Conservation (phyloP, 768 basidiomycete species). For the Obba rivulosa region DNA sequence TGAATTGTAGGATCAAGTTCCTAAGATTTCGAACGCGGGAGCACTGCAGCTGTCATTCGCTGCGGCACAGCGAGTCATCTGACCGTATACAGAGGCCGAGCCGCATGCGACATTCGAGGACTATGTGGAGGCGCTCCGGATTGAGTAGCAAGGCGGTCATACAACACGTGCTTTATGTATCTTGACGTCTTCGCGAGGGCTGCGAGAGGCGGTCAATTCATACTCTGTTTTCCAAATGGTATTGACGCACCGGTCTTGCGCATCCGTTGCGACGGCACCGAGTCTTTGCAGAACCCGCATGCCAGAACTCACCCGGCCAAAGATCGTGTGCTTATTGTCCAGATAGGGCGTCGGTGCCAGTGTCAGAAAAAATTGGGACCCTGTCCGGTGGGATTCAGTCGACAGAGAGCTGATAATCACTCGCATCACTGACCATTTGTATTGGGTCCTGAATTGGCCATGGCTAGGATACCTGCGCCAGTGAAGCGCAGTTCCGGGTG, state of each 20-base stretch:
- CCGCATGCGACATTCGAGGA: too few species aligned
- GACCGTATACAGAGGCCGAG: too few species aligned
- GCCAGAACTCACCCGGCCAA: constrained; percentile 85
- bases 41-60: too few species aligned
- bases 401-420: background rate
- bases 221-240: background rate
- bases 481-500: constrained; percentile 90
- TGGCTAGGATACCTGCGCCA: constrained; percentile 92
- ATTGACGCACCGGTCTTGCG: constrained; percentile 70
- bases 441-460: constrained; percentile 97
- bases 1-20: too few species aligned
- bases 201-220: constrained; percentile 11
- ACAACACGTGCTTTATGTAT: constrained; percentile 68
- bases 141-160: constrained; percentile 4
- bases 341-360: constrained; percentile 79
- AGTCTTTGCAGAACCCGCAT: constrained; percentile 91
- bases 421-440: constrained; percentile 55
- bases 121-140: too few species aligned
- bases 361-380: constrained; percentile 93
- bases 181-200: constrained; percentile 79
- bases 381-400: constrained; percentile 33
- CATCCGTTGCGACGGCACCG: constrained; percentile 86
- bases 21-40: too few species aligned
- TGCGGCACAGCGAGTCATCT: too few species aligned
- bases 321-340: constrained; percentile 84